Percentiles rank a stretch among this genome's conserved stretches.
phyloP scores from a whole-genome alignment of 768 basidiomycete species.

The Glaciozyma antarctica region DNA sequence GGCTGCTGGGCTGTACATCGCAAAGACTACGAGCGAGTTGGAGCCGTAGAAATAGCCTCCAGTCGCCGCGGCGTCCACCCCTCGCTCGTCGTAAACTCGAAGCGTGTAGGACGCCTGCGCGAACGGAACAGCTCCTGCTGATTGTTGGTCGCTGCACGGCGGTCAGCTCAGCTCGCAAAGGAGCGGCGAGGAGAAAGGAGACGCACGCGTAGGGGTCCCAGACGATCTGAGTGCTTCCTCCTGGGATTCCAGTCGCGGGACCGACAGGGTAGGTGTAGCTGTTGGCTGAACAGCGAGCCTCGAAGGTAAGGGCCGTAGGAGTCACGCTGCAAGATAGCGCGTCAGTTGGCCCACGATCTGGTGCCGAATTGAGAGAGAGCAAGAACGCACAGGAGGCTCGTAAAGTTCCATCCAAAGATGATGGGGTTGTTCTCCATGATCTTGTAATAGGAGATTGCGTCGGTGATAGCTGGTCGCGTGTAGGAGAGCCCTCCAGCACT shows the following conservation, averaged over 20 bases:
- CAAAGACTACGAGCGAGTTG: constrained; percentile 58
- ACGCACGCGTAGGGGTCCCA: constrained; percentile 62
- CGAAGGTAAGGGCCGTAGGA: constrained; percentile 67
- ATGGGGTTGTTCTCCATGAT: constrained; percentile 62
- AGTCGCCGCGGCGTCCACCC: constrained; percentile 51
- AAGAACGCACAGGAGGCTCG: constrained; percentile 49
- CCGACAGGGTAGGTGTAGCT: constrained; percentile 85
- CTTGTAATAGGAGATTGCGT: constrained; percentile 74
- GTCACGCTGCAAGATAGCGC: constrained; percentile 40
- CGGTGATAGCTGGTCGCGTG: constrained; percentile 69
- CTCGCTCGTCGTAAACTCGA: constrained; percentile 71
- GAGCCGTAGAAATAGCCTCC: constrained; percentile 64
- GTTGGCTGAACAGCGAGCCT: constrained; percentile 66
- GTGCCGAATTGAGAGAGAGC: neutral
- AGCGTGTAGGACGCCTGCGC: constrained; percentile 68
- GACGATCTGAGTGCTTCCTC: constrained; percentile 53
- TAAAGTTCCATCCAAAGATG: constrained; percentile 88
- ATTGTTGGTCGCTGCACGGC: constrained; percentile 51
- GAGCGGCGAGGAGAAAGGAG: neutral
- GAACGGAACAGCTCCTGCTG: constrained; percentile 55
- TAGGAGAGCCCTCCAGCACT: constrained; percentile 52
- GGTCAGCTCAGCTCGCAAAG: neutral
- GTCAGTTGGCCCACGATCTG: no score
- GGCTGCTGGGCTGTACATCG: constrained; percentile 52
- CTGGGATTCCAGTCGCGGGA: constrained; percentile 60